These are phyloP conservation scores for Aspergillus sparsus DNA, from an alignment of 495 filamentous ascomycete species.

Conservation along the genomic window DNA sequence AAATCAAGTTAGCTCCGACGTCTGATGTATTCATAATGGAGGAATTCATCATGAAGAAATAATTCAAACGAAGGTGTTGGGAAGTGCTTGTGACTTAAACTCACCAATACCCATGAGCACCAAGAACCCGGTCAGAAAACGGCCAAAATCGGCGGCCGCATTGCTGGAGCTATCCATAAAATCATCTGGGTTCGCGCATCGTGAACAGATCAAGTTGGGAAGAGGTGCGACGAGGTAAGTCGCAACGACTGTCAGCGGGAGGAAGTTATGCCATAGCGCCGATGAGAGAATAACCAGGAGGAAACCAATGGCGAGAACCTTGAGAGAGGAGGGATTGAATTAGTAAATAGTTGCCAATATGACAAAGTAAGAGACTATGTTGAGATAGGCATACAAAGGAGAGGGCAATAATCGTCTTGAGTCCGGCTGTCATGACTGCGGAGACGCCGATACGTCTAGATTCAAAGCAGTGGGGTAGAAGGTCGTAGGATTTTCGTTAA, in stretches of 20 bases:
- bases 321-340: slow-evolving; percentile 9
- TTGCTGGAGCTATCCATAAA: slow-evolving; percentile 85
- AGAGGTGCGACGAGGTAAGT: slow-evolving; percentile 93
- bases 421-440: slow-evolving; percentile 79
- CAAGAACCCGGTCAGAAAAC: slow-evolving; percentile 93
- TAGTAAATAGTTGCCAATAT: slow-evolving; percentile 11
- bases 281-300: slow-evolving; percentile 98
- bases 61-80: slow-evolving; percentile 3
- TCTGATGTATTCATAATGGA: background rate
- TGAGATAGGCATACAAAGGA: slow-evolving; percentile 73
- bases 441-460: slow-evolving; percentile 29
- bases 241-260: slow-evolving; percentile 88
- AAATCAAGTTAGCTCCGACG: slow-evolving; percentile 26
- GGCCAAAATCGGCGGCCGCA: slow-evolving; percentile 83
- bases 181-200: slow-evolving; percentile 91
- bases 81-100: slow-evolving; percentile 35
- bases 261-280: slow-evolving; percentile 90
- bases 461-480: slow-evolving; percentile 10
- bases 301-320: slow-evolving; percentile 97
- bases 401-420: slow-evolving; percentile 98
- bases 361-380: background rate
- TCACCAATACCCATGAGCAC: slow-evolving; percentile 98
- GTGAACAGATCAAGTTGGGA: slow-evolving; percentile 91
- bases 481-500: slow-evolving; percentile 8
- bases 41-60: background rate